Percentiles rank a stretch among this genome's conserved stretches.
Evolutionary conservation across 805 yeast genomes (phyloP).

Genomic region (Barnettozyma pratensis): DNA sequence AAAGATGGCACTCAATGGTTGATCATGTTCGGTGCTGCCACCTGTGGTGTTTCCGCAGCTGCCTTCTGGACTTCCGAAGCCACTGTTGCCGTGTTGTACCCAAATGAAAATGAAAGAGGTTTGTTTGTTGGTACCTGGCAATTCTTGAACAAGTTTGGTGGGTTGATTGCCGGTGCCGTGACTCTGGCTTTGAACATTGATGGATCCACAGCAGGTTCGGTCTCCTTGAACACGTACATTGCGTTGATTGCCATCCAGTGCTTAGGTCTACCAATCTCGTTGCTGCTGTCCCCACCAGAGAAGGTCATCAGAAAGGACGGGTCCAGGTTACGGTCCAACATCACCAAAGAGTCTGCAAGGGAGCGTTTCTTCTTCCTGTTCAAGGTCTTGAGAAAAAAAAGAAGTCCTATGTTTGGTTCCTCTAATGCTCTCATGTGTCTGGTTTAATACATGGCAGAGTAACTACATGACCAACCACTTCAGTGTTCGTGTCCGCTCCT

Average conservation of each 20-base stretch:
- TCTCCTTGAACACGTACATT: constrained; percentile 22
- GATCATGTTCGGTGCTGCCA: constrained; percentile 22
- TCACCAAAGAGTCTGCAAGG: constrained; percentile 8
- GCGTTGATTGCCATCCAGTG: constrained; percentile 24
- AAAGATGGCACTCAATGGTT: constrained; percentile 23
- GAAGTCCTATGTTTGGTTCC: constrained; percentile 21
- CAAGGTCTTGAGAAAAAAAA: constrained; percentile 11
- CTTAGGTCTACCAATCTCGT: constrained; percentile 20
- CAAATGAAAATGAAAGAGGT: constrained; percentile 21
- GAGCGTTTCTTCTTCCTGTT: constrained; percentile 4
- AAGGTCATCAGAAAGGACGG: constrained; percentile 28
- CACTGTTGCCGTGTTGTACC: constrained; percentile 24
- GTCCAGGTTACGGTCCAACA: constrained; percentile 9
- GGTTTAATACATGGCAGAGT: constrained; percentile 24
- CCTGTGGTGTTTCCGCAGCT: constrained; percentile 23
- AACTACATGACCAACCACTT: constrained; percentile 23
- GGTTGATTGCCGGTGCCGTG: constrained; percentile 25
- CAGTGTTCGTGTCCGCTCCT: constrained; percentile 23
- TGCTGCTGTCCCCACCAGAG: constrained; percentile 22
- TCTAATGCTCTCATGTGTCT: constrained; percentile 15
- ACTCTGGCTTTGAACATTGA: constrained; percentile 14
- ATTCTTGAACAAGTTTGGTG: constrained; percentile 22
- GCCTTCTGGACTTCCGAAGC: constrained; percentile 28
- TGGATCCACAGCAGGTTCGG: constrained; percentile 15
- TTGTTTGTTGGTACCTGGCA: constrained; percentile 27